Conservation (phyloP, 768 basidiomycete genomes). For the Russula earlei region DNA sequence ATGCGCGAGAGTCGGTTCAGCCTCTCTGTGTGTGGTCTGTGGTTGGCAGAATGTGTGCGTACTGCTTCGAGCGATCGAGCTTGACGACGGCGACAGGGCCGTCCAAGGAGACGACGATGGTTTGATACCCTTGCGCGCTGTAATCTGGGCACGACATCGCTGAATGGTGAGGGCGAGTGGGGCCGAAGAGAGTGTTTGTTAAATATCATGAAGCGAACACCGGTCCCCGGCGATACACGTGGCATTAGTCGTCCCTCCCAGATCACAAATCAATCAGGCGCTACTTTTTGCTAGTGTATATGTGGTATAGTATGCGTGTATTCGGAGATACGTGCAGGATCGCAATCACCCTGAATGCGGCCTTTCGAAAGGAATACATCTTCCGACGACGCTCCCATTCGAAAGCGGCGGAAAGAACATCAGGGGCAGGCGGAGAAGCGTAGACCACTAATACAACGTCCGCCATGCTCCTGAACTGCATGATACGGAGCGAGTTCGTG, state of each 20-base stretch:
- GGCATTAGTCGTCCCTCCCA: no score
- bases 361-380: neutral
- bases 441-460: constrained; percentile 11
- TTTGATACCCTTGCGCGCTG: constrained; percentile 28
- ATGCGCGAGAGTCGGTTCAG: neutral
- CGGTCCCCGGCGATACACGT: no score
- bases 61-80: constrained; percentile 43
- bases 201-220: neutral
- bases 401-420: neutral
- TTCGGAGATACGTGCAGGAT: neutral
- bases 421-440: constrained; percentile 5
- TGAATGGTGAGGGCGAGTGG: no score
- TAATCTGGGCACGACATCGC: constrained; percentile 16
- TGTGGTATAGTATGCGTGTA: no score
- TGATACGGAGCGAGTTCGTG: constrained; percentile 10
- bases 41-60: constrained; percentile 14
- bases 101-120: constrained; percentile 37
- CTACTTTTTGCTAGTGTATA: neutral
- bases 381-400: constrained; percentile 7
- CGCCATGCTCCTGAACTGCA: constrained; percentile 12
- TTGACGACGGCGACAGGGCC: constrained; percentile 35
- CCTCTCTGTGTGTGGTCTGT: neutral
- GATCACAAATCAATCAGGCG: no score
- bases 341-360: neutral
- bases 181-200: no score